Base-by-base conservation (phyloP, 2,329 filamentous ascomycete genomes). In the Dichotomopilus funicola region DNA sequence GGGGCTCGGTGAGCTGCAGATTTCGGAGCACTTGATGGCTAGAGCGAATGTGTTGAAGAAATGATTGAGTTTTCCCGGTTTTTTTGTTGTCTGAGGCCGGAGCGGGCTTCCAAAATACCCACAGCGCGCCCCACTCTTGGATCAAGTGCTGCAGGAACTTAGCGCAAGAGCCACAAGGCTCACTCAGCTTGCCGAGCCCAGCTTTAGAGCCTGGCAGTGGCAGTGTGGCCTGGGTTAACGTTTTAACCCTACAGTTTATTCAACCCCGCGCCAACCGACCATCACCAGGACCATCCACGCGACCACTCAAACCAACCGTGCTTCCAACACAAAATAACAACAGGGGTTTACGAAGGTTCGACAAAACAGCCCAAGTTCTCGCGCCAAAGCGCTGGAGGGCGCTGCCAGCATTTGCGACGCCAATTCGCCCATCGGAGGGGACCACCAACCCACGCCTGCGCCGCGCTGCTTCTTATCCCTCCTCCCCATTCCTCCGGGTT, bases 211-310 rank as follows among this genome's bases (percentile, higher is more conserved):
- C 19, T 27, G 37, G 37, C 1, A 8, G 37, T 38, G 12, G 37
- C 37, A 38, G 7, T 7, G 36, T 4, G 2, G 37, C 37, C 37
- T 4, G 8, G 37, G 37, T 38, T 38, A 4, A 8, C 37, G 12
- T 38, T 8, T 12, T 6, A 42, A 9, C 31, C 38, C 5, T 33
- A 44, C 35, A 11, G 11, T 36, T 43, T 36, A 48, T 36, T 53
- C 54, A 54, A 61, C 62, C 59, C 59, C 59, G 56, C 62, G 62
- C 55, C 51, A 27, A 27, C 19, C 19, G 19, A 27, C 19, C 19
- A 27, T 27, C 19, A 27, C 19, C 19, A 27, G 19, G 19, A 27
- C 19, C 51, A 38, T 53, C 51, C 62, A 63, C 62, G 62, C 62
- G 62, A 63, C 57, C 57, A 53, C 41, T 38, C 31, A 19, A 51